A percentile compares a stretch with the other conserved stretches of the same genome.
Evolutionary conservation across 257 asterid genomes (phyloP).

Genomic region (Solanum virginianum): DNA sequence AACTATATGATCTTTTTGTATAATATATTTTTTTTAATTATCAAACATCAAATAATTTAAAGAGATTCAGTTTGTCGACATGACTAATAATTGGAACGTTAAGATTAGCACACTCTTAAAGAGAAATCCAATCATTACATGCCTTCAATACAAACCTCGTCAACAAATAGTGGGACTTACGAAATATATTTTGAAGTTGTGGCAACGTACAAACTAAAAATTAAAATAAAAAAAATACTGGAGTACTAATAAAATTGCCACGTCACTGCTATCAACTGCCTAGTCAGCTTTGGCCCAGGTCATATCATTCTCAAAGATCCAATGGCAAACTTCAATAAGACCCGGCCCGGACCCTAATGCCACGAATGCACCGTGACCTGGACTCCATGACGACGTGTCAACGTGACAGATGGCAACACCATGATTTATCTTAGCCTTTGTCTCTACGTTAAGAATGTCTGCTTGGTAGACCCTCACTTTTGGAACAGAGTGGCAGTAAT

Average conservation of each 20-base stretch:
- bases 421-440: conserved; percentile 44
- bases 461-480: conserved; percentile 67
- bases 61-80: neutral
- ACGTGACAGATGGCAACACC: conserved; percentile 82
- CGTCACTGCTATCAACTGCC: neutral
- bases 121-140: neutral
- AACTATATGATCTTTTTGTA: too few relatives aligned
- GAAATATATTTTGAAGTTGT: neutral
- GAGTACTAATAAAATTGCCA: neutral
- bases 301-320: conserved; percentile 95
- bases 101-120: neutral
- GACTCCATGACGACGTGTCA: conserved; percentile 79
- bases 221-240: neutral
- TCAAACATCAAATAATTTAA: neutral
- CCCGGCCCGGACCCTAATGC: conserved; percentile 75
- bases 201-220: neutral
- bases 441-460: conserved; percentile 47
- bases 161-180: neutral
- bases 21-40: neutral
- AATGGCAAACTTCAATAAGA: conserved; percentile 77
- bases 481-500: conserved; percentile 83
- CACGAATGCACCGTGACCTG: conserved; percentile 64
- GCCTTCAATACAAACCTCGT: neutral
- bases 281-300: conserved; percentile 47
- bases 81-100: neutral